Evolutionary conservation across 1,284 basidiomycete species (phyloP).

Genomic region (Fomitiporia mediterranea): DNA sequence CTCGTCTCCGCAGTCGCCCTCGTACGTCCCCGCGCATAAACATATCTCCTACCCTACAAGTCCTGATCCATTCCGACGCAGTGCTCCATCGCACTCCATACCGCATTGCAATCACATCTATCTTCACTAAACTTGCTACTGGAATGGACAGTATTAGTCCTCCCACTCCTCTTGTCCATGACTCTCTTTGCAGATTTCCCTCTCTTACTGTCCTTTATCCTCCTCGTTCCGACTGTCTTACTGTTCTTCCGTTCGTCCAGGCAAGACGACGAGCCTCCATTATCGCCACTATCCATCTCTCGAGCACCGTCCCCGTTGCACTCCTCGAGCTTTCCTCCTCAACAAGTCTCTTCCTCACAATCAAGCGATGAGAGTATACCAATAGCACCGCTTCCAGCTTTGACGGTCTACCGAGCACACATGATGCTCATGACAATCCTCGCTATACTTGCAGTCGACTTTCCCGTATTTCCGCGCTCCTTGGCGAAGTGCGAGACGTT

Average conservation of each 20-base stretch:
- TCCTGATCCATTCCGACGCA: conserved; percentile 31
- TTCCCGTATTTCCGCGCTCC: conserved; percentile 82
- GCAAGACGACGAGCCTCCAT: conserved; percentile 1
- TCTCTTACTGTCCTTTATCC: conserved; percentile 43
- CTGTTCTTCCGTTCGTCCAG: conserved; percentile 11
- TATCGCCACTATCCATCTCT: conserved; percentile 20
- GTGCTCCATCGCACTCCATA: conserved; percentile 71
- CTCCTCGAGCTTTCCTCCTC: conserved; percentile 11
- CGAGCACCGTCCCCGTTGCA: conserved; percentile 26
- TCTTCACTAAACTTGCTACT: conserved; percentile 39
- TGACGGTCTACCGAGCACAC: conserved; percentile 89
- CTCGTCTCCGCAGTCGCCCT: conserved; percentile 66
- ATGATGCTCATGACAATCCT: conserved; percentile 94
- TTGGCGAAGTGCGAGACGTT: conserved; percentile 94
- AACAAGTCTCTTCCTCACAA: conserved; percentile 12
- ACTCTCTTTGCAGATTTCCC: conserved; percentile 69
- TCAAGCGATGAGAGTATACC: conserved; percentile 13
- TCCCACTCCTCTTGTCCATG: conserved; percentile 77
- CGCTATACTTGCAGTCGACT: conserved; percentile 95
- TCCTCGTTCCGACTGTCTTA: conserved; percentile 37
- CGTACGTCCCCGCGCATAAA: conserved; percentile 43
- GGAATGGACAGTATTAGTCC: conserved; percentile 64
- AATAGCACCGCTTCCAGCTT: conserved; percentile 53
- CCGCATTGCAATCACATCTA: conserved; percentile 47
- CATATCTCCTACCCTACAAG: conserved; percentile 4